Evolutionary conservation across 768 basidiomycete genomes (phyloP).

Genomic region (Termitomyces heimii): DNA sequence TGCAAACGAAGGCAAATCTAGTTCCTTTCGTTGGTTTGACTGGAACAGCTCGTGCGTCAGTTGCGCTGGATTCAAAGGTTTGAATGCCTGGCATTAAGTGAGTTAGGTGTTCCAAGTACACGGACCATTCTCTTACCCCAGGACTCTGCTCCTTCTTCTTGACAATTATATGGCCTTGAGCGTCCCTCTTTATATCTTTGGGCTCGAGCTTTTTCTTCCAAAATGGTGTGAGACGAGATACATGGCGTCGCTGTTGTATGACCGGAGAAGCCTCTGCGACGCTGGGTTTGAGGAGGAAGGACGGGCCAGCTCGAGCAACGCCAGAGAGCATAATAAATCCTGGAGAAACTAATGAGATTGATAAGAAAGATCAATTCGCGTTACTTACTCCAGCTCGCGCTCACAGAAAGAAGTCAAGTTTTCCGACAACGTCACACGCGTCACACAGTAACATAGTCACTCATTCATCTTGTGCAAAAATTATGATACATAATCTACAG

Average conservation of each 20-base stretch:
- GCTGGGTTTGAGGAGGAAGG: conserved; percentile 2
- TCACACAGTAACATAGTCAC: background rate
- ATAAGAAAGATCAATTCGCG: too few relatives aligned
- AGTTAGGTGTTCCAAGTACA: background rate
- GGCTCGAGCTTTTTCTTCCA: background rate
- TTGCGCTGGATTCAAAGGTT: conserved; percentile 38
- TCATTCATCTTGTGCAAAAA: background rate
- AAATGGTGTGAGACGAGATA: background rate
- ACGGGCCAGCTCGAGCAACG: conserved; percentile 7
- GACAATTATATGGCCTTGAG: conserved; percentile 8
- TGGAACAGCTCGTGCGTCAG: conserved; percentile 37
- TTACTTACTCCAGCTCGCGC: background rate
- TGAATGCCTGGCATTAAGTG: conserved; percentile 13
- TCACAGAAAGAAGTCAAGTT: background rate
- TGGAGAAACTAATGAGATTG: background rate
- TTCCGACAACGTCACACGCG: background rate
- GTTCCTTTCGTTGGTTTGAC: conserved; percentile 24
- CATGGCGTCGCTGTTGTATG: background rate
- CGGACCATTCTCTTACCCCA: conserved; percentile 20
- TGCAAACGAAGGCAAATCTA: conserved; percentile 35
- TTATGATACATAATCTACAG: background rate
- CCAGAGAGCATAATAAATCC: conserved; percentile 1
- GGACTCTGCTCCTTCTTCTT: conserved; percentile 20
- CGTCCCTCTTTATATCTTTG: conserved; percentile 5
- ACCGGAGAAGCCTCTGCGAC: background rate